Conservation (phyloP, 139 green algal species). For the Astrephomene gubernaculifera region DNA sequence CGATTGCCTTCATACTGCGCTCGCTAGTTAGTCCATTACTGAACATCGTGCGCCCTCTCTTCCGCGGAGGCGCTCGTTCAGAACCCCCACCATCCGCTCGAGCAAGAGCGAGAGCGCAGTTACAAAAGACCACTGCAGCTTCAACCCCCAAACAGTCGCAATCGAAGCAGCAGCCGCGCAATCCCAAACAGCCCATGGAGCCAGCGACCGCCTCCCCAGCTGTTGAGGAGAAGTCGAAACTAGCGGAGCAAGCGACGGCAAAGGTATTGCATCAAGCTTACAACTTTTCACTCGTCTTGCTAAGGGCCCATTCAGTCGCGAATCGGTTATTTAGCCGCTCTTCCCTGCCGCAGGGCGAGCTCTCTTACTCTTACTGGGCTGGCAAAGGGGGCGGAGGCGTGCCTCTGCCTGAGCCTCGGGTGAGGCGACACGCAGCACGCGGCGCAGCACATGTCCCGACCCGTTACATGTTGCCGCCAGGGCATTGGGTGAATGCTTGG, state of each 20-base stretch:
- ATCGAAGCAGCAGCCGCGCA: too few species aligned
- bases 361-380: slow-evolving; percentile 28
- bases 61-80: not conserved
- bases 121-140: not conserved
- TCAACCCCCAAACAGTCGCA: not conserved
- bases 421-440: not conserved
- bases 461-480: not conserved
- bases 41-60: slow-evolving; percentile 34
- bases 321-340: too few species aligned
- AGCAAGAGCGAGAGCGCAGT: not conserved
- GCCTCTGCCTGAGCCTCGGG: slow-evolving; percentile 27
- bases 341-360: slow-evolving; percentile 33
- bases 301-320: too few species aligned
- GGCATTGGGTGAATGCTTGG: too few species aligned
- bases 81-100: not conserved
- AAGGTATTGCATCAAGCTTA: too few species aligned
- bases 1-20: not conserved
- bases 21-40: slow-evolving; percentile 47
- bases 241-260: slow-evolving; percentile 46
- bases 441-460: not conserved
- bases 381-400: not conserved
- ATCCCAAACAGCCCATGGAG: not conserved
- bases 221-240: slow-evolving; percentile 33
- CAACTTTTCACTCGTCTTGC: too few species aligned
- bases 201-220: not conserved